Conservation (phyloP, 192 early-diverging fungal species). For the Cladochytrium replicatum region DNA sequence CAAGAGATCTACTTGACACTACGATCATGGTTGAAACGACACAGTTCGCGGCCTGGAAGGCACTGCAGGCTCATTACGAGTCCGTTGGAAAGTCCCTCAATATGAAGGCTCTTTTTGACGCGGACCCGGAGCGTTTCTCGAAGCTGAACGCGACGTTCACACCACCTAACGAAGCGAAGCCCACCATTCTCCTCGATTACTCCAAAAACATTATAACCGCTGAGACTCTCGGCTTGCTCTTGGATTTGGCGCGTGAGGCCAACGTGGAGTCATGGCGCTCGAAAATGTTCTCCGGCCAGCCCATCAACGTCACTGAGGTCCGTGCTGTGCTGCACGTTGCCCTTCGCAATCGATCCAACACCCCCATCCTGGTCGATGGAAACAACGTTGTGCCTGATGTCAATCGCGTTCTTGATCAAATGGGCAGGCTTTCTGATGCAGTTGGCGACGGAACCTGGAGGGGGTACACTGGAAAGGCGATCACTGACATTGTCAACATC, state of each 20-base stretch:
- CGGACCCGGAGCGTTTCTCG: constrained; percentile 68
- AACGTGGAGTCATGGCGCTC: constrained; percentile 78
- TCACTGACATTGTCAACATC: constrained; percentile 96
- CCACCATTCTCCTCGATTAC: constrained; percentile 80
- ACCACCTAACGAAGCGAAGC: constrained; percentile 37
- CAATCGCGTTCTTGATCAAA: constrained; percentile 87
- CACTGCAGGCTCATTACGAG: constrained; percentile 85
- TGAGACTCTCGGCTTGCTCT: constrained; percentile 68
- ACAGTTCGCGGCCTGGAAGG: constrained; percentile 56
- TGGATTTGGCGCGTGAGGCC: constrained; percentile 74
- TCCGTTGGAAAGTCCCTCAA: constrained; percentile 57
- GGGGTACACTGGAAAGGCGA: constrained; percentile 89
- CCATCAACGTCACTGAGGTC: constrained; percentile 95
- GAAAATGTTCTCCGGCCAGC: constrained; percentile 90
- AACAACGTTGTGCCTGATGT: constrained; percentile 93
- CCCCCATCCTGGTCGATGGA: constrained; percentile 77
- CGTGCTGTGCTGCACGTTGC: constrained; percentile 94
- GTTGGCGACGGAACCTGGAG: constrained; percentile 89
- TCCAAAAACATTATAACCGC: constrained; percentile 91
- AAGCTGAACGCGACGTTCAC: constrained; percentile 65
- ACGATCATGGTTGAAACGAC: constrained; percentile 18
- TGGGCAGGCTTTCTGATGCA: constrained; percentile 69
- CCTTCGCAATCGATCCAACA: constrained; percentile 73
- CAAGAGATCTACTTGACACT: no score
- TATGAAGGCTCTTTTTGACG: constrained; percentile 70